Percentiles rank a stretch among this genome's conserved stretches.
These are phyloP conservation scores for Saposhnikovia divaricata DNA, from an alignment of 129 eudicot genomes.

Conservation along the genomic window DNA sequence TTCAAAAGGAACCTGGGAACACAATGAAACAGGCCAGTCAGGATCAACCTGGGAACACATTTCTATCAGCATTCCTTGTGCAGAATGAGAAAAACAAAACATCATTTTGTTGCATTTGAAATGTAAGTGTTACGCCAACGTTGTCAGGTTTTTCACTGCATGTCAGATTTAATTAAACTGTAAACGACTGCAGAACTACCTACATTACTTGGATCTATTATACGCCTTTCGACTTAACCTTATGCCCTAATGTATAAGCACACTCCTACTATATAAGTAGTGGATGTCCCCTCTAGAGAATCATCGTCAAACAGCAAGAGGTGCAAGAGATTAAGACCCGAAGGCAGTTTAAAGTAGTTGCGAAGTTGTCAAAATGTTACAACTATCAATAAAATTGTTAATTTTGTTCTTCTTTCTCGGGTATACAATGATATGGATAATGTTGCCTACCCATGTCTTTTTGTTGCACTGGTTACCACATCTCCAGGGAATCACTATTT, in stretches of 20 bases:
- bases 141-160: background rate
- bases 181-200: background rate
- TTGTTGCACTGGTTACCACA: slow-evolving; percentile 54
- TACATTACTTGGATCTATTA: background rate
- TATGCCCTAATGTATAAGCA: background rate
- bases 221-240: background rate
- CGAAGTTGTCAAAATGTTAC: slow-evolving; percentile 15
- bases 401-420: slow-evolving; percentile 32
- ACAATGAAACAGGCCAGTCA: too few species aligned
- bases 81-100: background rate
- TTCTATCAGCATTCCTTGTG: background rate
- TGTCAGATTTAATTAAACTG: background rate
- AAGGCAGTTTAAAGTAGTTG: background rate
- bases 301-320: background rate
- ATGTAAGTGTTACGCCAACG: background rate
- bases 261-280: background rate
- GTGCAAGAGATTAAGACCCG: background rate
- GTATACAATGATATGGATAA: slow-evolving; percentile 52
- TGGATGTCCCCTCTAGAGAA: background rate
- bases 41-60: background rate
- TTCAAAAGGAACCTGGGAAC: too few species aligned
- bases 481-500: slow-evolving; percentile 31
- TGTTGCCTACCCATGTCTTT: slow-evolving; percentile 65
- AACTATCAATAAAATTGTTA: slow-evolving; percentile 23
- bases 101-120: background rate